These are phyloP conservation scores for Leucosporidium scottii DNA, from an alignment of 768 basidiomycete species.

Conservation along the genomic window DNA sequence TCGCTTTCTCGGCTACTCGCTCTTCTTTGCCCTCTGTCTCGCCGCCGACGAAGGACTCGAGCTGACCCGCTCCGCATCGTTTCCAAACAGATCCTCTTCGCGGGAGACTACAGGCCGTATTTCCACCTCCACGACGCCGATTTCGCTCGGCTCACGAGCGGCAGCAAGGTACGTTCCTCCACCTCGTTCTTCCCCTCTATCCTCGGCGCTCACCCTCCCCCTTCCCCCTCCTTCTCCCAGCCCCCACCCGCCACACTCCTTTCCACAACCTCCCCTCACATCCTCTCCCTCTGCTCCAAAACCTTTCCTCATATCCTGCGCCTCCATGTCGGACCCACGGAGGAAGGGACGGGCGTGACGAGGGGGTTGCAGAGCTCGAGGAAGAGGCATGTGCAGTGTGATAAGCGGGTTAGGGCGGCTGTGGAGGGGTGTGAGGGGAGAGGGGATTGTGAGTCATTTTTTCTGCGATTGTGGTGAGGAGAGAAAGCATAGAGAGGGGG, in stretches of 20 bases:
- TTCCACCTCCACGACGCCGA: slow-evolving; percentile 86
- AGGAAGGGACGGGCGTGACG: slow-evolving; percentile 8
- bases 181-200: too few species aligned
- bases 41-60: too few species aligned
- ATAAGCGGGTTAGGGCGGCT: slow-evolving; percentile 12
- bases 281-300: slow-evolving; percentile 59
- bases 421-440: slow-evolving; percentile 15
- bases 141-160: slow-evolving; percentile 55
- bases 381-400: slow-evolving; percentile 35
- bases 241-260: slow-evolving; percentile 57
- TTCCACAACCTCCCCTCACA: slow-evolving; percentile 83
- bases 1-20: too few species aligned
- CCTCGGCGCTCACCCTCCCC: too few species aligned
- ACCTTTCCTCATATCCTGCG: slow-evolving; percentile 80
- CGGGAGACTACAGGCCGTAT: slow-evolving; percentile 82
- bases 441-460: slow-evolving; percentile 32
- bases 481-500: too few species aligned
- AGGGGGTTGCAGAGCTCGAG: slow-evolving; percentile 28
- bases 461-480: too few species aligned
- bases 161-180: slow-evolving; percentile 3
- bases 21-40: too few species aligned
- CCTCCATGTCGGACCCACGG: slow-evolving; percentile 46
- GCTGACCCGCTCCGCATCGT: background rate
- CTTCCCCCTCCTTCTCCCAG: slow-evolving; percentile 2
- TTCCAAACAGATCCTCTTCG: slow-evolving; percentile 61